These are phyloP conservation scores for Scytalidium lignicola DNA, from an alignment of 2,329 filamentous ascomycete genomes.

Conservation along the genomic window DNA sequence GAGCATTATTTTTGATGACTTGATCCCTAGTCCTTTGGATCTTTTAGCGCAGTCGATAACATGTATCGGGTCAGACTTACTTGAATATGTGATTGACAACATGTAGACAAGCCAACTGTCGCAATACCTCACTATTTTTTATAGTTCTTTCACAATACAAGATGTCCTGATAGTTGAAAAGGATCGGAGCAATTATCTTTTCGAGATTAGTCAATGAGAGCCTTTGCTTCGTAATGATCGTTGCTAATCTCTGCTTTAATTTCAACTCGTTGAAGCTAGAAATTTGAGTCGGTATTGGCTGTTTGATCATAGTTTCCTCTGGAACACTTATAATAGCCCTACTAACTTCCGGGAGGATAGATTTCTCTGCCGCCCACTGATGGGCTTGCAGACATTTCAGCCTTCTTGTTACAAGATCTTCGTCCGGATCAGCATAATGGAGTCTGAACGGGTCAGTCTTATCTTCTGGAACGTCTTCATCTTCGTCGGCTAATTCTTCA, in stretches of 20 bases:
- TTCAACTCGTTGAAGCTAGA: slow-evolving; percentile 43
- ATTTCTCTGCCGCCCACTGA: slow-evolving; percentile 46
- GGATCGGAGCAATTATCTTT: slow-evolving; percentile 59
- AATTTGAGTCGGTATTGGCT: slow-evolving; percentile 9
- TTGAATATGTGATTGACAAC: slow-evolving; percentile 90
- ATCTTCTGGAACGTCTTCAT: slow-evolving; percentile 46
- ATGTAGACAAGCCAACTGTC: slow-evolving; percentile 73
- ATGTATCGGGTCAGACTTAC: slow-evolving; percentile 33
- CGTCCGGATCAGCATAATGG: slow-evolving; percentile 70
- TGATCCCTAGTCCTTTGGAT: slow-evolving; percentile 68
- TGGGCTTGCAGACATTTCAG: slow-evolving; percentile 44
- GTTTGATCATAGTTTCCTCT: slow-evolving; percentile 30
- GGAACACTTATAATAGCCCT: slow-evolving; percentile 45
- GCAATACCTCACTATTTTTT: slow-evolving; percentile 62
- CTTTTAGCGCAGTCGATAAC: slow-evolving; percentile 9
- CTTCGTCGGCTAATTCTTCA: slow-evolving; percentile 31
- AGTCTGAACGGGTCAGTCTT: slow-evolving; percentile 69
- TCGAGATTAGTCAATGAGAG: slow-evolving; percentile 57
- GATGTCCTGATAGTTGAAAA: slow-evolving; percentile 81
- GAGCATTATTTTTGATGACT: slow-evolving; percentile 88
- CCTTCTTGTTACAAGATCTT: slow-evolving; percentile 50
- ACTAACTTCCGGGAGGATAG: slow-evolving; percentile 35
- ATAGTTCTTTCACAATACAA: slow-evolving; percentile 69
- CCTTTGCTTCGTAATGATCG: slow-evolving; percentile 47
- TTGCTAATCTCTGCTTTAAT: slow-evolving; percentile 66